Evolutionary conservation across 371 early-diverging fungal species (phyloP), one percentile per base, ranked within the genome.

Genomic region (Circinella minor): DNA sequence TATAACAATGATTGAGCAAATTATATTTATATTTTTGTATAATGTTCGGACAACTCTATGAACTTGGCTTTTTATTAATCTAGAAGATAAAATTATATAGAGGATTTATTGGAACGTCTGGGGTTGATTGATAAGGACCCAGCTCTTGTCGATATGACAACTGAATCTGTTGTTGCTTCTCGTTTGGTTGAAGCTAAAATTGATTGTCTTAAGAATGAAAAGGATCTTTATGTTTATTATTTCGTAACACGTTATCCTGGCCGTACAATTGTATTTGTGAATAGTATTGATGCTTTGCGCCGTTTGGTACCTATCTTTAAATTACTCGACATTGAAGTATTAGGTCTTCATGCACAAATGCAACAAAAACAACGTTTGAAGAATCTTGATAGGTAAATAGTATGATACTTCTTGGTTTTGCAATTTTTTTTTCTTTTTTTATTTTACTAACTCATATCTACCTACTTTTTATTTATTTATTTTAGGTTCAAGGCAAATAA

Each of bases 321-420:
- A 59, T 74, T 92, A 34, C 82, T 97, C 51, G 79, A 84, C 5
- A 64, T 94, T 11, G 84, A 88, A 37, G 93, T 90, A 1, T 75
- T 91, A 64, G 91, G 90, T 4, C 77, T 98, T 37, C 98, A 97
- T 68, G 96, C 96, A 4, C 93, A 96, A 77, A 95, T 97, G 95
- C 95, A 96, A 77, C 98, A 97, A 81, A 87, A 93, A 51, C 96
- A 96, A 81, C 90, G 98, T 55, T 86, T 97, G 66, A 95, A 95
- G 83, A 95, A 91, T 73, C 77, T 98, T 46, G 98, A 98, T 65
- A 74, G 94, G 81, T 87, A 76, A 54, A 57, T 34, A 27, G 0
- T 1, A 2, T 27, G 27, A 27, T 27, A 2, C 2, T 27, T 43
- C 3, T 43, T 43, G 43, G 43, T 6, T 11, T 9, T 6, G 11